A percentile compares a stretch with the other conserved stretches of the same genome.
These are phyloP conservation scores for Thielaviopsis cerberus DNA, from an alignment of 2,329 filamentous ascomycete species.

Conservation along the genomic window DNA sequence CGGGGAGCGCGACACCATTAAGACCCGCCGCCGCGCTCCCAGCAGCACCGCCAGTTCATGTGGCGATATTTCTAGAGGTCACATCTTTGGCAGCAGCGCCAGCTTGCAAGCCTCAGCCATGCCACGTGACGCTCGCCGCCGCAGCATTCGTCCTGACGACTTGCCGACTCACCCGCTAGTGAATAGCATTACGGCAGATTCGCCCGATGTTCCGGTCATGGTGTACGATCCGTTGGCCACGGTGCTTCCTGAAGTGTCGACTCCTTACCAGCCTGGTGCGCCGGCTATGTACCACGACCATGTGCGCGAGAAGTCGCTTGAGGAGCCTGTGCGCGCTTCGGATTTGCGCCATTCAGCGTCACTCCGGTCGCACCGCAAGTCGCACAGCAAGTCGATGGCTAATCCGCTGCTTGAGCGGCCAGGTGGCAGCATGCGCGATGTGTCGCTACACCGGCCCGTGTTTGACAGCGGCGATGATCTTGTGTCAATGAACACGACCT, in stretches of 20 bases:
- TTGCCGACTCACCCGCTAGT: slow-evolving; percentile 11
- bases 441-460: slow-evolving; percentile 8
- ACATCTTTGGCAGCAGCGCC: neutral
- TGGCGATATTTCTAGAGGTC: slow-evolving; percentile 28
- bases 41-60: slow-evolving; percentile 48
- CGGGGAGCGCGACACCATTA: slow-evolving; percentile 34
- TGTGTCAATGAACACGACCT: neutral
- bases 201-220: slow-evolving; percentile 14
- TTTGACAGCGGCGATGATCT: slow-evolving; percentile 11
- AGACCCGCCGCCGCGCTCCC: slow-evolving; percentile 34
- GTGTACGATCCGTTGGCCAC: slow-evolving; percentile 25
- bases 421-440: neutral
- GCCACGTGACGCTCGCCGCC: slow-evolving; percentile 32
- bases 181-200: slow-evolving; percentile 14
- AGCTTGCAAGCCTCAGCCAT: neutral
- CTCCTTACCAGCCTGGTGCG: slow-evolving; percentile 5
- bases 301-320: slow-evolving; percentile 9
- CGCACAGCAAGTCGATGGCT: slow-evolving; percentile 6
- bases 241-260: slow-evolving; percentile 16
- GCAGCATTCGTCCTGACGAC: slow-evolving; percentile 33
- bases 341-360: slow-evolving; percentile 10
- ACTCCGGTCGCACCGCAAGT: slow-evolving; percentile 9
- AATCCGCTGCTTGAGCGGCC: neutral
- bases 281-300: slow-evolving; percentile 10
- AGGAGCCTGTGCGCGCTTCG: slow-evolving; percentile 7